Evolutionary conservation across 148 eudicot species (phyloP).

Genomic region (Tetragonia tetragonoides): DNA sequence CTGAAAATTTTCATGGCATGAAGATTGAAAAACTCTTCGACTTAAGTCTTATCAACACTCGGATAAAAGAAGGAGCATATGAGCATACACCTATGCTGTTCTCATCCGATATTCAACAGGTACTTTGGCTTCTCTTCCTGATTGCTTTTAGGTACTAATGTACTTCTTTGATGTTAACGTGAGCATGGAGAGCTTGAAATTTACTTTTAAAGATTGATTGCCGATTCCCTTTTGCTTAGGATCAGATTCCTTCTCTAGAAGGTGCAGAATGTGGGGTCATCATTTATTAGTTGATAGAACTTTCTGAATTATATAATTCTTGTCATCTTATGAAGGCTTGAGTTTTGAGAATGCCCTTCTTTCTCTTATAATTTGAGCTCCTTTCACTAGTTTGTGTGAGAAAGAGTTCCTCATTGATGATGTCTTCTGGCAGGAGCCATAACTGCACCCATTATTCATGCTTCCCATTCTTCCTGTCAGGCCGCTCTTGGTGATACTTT

Average conservation of each 20-base stretch:
- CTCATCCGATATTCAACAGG: slow-evolving; percentile 76
- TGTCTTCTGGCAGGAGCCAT: too few relatives aligned
- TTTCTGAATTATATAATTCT: neutral
- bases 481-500: neutral
- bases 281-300: neutral
- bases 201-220: neutral
- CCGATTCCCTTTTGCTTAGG: neutral
- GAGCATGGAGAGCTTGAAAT: neutral
- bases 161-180: neutral
- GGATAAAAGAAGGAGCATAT: slow-evolving; percentile 75
- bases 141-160: neutral
- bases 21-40: slow-evolving; percentile 57
- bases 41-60: slow-evolving; percentile 41
- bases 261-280: neutral
- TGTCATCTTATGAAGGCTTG: neutral
- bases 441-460: neutral
- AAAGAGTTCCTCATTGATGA: neutral
- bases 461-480: neutral
- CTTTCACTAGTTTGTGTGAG: neutral
- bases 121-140: slow-evolving; percentile 22
- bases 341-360: neutral
- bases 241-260: neutral
- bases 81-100: slow-evolving; percentile 60
- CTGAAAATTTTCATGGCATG: slow-evolving; percentile 61
- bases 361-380: neutral